Conservation (phyloP, 352 stramenopile genomes). For the Phytopythium litorale region DNA sequence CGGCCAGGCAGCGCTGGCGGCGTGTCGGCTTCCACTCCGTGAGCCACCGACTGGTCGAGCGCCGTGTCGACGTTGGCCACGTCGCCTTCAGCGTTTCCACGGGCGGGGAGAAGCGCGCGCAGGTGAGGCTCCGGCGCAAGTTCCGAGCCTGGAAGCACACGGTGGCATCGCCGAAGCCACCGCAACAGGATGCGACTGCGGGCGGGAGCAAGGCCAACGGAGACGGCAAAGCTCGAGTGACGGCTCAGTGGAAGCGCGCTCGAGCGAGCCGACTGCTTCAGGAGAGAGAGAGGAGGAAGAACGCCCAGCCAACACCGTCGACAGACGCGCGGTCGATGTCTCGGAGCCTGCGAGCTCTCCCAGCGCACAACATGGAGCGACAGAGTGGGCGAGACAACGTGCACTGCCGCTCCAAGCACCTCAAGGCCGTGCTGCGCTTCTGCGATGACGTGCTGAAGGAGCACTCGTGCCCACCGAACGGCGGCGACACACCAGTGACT, state of each 20-base stretch:
- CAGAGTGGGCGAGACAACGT: slow-evolving; percentile 20
- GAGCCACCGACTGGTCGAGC: slow-evolving; percentile 24
- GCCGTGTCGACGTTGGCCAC: slow-evolving; percentile 13
- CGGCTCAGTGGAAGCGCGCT: slow-evolving; percentile 13
- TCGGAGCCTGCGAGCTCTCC: background rate
- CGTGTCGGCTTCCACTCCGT: slow-evolving; percentile 15
- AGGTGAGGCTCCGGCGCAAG: slow-evolving; percentile 8
- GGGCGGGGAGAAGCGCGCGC: slow-evolving; percentile 12
- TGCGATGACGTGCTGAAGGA: slow-evolving; percentile 4
- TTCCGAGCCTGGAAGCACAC: slow-evolving; percentile 12
- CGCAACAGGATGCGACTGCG: background rate
- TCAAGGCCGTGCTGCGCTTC: slow-evolving; percentile 9
- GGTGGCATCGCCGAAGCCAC: background rate
- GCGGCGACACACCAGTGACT: background rate
- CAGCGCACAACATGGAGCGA: slow-evolving; percentile 15
- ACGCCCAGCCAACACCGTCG: background rate
- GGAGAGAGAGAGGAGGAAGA: slow-evolving; percentile 1
- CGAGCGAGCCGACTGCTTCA: slow-evolving; percentile 5
- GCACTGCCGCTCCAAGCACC: slow-evolving; percentile 8
- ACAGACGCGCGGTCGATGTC: background rate
- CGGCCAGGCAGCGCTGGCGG: slow-evolving; percentile 16
- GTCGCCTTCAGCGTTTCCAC: slow-evolving; percentile 19
- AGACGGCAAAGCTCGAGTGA: slow-evolving; percentile 2
- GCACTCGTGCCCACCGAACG: background rate
- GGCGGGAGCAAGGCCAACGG: background rate